A percentile compares a stretch with the other conserved stretches of the same genome.
Evolutionary conservation across 768 basidiomycete genomes (phyloP).

Genomic region (Macrolepiota albuminosa): DNA sequence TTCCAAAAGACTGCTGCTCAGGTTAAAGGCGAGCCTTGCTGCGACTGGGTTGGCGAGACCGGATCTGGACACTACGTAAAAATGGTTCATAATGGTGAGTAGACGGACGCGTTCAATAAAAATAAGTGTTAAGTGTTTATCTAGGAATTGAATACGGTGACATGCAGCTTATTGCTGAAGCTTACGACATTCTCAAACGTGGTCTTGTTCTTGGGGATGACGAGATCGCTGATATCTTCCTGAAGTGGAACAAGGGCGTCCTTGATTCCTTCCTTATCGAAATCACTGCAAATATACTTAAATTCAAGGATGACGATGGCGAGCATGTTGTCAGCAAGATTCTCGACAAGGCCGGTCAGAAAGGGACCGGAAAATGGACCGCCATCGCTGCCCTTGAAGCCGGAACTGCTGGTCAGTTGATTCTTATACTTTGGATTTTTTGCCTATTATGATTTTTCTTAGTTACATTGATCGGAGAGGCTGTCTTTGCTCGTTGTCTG

Average conservation of each 20-base stretch:
- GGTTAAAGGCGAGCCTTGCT: conserved; percentile 92
- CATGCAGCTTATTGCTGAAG: conserved; percentile 99
- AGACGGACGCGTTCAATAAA: conserved; percentile 5
- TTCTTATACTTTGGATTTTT: conserved; percentile 4
- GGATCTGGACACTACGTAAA: conserved; percentile 99
- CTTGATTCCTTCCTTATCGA: conserved; percentile 99
- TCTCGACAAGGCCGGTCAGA: conserved; percentile 94
- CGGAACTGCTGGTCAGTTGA: conserved; percentile 68
- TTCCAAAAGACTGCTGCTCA: conserved; percentile 99
- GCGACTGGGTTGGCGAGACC: conserved; percentile 98
- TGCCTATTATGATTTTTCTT: conserved; percentile 14
- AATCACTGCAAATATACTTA: conserved; percentile 95
- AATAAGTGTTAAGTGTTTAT: conserved; percentile 6
- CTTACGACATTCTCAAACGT: conserved; percentile 97
- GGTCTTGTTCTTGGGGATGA: conserved; percentile 81
- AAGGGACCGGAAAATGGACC: conserved; percentile 99
- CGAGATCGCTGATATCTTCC: conserved; percentile 94
- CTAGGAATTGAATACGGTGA: conserved; percentile 98
- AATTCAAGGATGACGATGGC: conserved; percentile 95
- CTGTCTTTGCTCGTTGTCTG: conserved; percentile 97
- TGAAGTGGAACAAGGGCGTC: conserved; percentile 96
- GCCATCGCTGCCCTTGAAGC: conserved; percentile 95
- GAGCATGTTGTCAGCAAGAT: conserved; percentile 90
- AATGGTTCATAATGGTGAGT: conserved; percentile 95
- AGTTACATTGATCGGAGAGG: conserved; percentile 99